These are phyloP conservation scores for Aspergillus wentii DNA, from an alignment of 495 filamentous ascomycete species.

Conservation along the genomic window DNA sequence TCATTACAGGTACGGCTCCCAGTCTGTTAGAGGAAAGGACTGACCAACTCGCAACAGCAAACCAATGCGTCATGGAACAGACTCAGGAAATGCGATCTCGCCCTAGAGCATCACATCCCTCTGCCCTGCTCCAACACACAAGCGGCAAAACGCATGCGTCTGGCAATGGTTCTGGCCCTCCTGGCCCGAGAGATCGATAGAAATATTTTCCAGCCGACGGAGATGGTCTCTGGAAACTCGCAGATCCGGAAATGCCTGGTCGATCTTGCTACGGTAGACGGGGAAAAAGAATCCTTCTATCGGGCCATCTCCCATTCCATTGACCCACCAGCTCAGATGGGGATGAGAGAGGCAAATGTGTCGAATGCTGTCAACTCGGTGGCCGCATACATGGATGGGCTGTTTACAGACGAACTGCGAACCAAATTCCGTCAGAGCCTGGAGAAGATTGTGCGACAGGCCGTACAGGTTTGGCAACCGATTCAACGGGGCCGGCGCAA, in stretches of 20 bases:
- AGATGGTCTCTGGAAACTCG: constrained; percentile 7
- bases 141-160: constrained; percentile 20
- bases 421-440: constrained; percentile 6
- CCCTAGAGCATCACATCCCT: constrained; percentile 2
- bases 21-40: constrained; percentile 3
- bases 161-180: constrained; percentile 18
- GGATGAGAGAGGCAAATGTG: constrained; percentile 3
- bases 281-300: constrained; percentile 21
- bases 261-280: constrained; percentile 14
- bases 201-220: constrained; percentile 22
- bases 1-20: constrained; percentile 13
- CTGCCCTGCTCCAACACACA: constrained; percentile 14
- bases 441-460: constrained; percentile 12
- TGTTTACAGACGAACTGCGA: constrained; percentile 10
- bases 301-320: constrained; percentile 19
- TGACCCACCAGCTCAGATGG: constrained; percentile 7
- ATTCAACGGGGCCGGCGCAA: constrained; percentile 9
- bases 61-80: constrained; percentile 6
- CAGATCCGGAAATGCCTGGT: constrained; percentile 8
- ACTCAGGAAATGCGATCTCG: constrained; percentile 5
- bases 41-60: constrained; percentile 3
- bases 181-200: constrained; percentile 18
- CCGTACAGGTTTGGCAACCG: constrained; percentile 11
- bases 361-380: constrained; percentile 7
- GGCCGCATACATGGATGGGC: constrained; percentile 4